These are phyloP conservation scores for Gracilariopsis chorda DNA, from an alignment of 23 red algal genomes.

Conservation along the genomic window DNA sequence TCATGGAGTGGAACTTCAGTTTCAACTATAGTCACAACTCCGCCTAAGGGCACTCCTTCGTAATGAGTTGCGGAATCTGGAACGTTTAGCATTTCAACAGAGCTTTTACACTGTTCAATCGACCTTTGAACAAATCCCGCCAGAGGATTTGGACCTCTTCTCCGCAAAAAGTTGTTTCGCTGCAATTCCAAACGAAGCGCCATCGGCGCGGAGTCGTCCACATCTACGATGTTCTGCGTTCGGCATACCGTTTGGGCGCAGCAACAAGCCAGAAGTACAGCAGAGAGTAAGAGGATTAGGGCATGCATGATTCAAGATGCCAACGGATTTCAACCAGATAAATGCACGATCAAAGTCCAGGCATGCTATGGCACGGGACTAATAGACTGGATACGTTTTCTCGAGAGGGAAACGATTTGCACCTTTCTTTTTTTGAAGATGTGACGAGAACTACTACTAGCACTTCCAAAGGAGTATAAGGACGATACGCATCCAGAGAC, in stretches of 20 bases:
- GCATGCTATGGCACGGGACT: too few species aligned
- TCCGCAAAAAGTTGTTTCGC: not conserved
- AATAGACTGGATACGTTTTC: too few species aligned
- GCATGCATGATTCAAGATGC: not conserved
- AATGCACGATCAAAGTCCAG: not conserved
- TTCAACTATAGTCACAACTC: slow-evolving; percentile 49
- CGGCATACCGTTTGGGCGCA: not conserved
- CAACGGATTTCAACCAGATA: not conserved
- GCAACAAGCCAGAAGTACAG: not conserved
- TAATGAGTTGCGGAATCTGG: slow-evolving; percentile 21
- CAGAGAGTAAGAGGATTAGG: not conserved
- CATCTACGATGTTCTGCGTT: not conserved
- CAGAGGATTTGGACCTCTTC: not conserved
- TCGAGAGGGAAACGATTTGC: too few species aligned
- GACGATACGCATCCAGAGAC: too few species aligned
- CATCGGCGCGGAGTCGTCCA: not conserved
- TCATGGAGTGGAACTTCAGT: slow-evolving; percentile 34
- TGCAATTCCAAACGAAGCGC: not conserved
- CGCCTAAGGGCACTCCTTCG: slow-evolving; percentile 15
- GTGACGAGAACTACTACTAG: too few species aligned
- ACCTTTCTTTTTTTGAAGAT: too few species aligned
- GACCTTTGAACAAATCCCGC: not conserved
- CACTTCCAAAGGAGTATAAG: too few species aligned
- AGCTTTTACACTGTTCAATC: not conserved
- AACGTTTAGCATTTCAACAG: slow-evolving; percentile 28